A percentile compares a stretch with the other conserved stretches of the same genome.
Conservation (phyloP, 257 asterid species). For the Dorcoceras hygrometricum region DNA sequence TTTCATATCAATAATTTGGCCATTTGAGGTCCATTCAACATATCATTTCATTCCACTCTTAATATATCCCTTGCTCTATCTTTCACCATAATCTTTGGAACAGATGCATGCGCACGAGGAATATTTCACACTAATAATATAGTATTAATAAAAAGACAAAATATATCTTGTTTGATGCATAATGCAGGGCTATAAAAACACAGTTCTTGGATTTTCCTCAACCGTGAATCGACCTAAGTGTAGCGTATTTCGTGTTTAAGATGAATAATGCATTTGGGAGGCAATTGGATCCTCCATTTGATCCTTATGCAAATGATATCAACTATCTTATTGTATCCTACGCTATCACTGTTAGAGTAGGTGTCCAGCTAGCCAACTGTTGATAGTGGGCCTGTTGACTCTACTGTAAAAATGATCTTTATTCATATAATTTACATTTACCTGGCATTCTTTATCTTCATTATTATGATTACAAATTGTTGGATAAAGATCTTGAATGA, state of each 20-base stretch:
- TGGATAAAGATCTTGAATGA: no score
- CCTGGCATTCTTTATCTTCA: no score
- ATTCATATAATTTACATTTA: no score
- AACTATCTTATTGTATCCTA: conserved; percentile 78
- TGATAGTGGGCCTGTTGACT: no score
- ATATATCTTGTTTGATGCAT: no score
- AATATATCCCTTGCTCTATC: no score
- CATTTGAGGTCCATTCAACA: conserved; percentile 56
- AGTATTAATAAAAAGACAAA: not conserved
- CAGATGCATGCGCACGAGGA: no score
- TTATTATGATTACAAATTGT: no score
- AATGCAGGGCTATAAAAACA: conserved; percentile 60
- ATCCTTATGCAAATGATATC: conserved; percentile 78
- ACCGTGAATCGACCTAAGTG: conserved; percentile 60
- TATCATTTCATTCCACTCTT: not conserved
- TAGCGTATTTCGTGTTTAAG: conserved; percentile 47
- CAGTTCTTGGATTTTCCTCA: conserved; percentile 71
- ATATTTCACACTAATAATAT: not conserved
- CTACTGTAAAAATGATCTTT: no score
- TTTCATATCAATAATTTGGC: conserved; percentile 85
- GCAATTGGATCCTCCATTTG: conserved; percentile 59
- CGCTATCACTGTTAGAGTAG: no score
- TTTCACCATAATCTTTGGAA: not conserved
- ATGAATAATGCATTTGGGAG: conserved; percentile 56
- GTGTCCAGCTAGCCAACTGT: no score